Evolutionary conservation across 2,329 filamentous ascomycete species (phyloP).

Genomic region (Ceratocystiopsis minuta): DNA sequence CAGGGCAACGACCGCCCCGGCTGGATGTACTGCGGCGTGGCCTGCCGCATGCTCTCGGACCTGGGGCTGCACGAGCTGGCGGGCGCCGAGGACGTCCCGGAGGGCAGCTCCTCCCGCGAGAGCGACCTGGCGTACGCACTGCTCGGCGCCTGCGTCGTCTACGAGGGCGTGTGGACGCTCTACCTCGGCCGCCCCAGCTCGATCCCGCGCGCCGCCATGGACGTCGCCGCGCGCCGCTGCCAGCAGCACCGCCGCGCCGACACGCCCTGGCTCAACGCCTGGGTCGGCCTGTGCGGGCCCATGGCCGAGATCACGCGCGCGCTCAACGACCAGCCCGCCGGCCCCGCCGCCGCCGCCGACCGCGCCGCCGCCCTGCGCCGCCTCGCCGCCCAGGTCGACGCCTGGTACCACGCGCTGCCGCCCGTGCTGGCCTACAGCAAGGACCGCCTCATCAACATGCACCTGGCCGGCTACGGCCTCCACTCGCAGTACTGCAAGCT

Average conservation of each 20-base stretch:
- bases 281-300: constrained; percentile 1
- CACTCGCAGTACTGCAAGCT: constrained; percentile 5
- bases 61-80: constrained; percentile 4
- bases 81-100: not conserved
- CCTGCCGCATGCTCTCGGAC: constrained; percentile 4
- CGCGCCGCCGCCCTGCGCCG: not conserved
- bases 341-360: not conserved
- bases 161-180: constrained; percentile 5
- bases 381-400: not conserved
- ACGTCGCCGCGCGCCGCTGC: not conserved
- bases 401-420: constrained; percentile 2
- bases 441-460: constrained; percentile 1
- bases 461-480: constrained; percentile 2
- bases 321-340: not conserved
- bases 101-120: not conserved
- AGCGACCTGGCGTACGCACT: constrained; percentile 1
- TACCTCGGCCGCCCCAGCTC: constrained; percentile 3
- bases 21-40: constrained; percentile 4
- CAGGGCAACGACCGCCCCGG: constrained; percentile 3
- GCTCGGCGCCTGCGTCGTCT: constrained; percentile 1
- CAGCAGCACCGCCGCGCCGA: not conserved
- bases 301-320: constrained; percentile 3
- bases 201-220: constrained; percentile 2
- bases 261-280: constrained; percentile 1
- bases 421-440: constrained; percentile 3